phyloP scores from a whole-genome alignment of 495 filamentous ascomycete genomes.

The Beverwykella pulmonaria region DNA sequence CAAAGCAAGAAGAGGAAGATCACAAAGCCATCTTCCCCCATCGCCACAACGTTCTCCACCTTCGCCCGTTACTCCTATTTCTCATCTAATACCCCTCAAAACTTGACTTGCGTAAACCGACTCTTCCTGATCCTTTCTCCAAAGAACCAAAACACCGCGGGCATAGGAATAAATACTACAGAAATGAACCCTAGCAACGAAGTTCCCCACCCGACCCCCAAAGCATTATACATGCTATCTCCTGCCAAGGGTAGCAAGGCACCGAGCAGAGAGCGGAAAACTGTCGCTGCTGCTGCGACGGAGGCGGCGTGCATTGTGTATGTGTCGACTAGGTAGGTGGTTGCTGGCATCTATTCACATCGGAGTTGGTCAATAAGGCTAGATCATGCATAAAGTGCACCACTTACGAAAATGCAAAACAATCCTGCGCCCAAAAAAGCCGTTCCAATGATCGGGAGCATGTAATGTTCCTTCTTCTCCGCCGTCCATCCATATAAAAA shows the following conservation, averaged over 20 bases:
- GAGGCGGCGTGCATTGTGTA: constrained; percentile 32
- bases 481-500: constrained; percentile 48
- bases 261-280: constrained; percentile 32
- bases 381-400: neutral
- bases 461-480: constrained; percentile 40
- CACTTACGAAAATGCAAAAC: constrained; percentile 43
- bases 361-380: neutral
- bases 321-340: constrained; percentile 32
- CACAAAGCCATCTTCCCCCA: too few relatives aligned
- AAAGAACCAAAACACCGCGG: constrained; percentile 23
- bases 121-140: constrained; percentile 29
- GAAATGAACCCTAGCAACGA: constrained; percentile 33
- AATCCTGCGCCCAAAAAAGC: constrained; percentile 40
- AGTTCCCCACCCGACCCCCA: constrained; percentile 33
- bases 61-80: too few relatives aligned
- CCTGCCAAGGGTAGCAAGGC: constrained; percentile 31
- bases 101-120: constrained; percentile 13
- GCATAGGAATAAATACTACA: constrained; percentile 27
- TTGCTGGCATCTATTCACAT: constrained; percentile 12
- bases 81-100: constrained; percentile 7
- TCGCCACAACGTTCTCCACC: too few relatives aligned
- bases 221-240: constrained; percentile 23
- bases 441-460: constrained; percentile 38
- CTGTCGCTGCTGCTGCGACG: constrained; percentile 18
- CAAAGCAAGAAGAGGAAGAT: too few relatives aligned